These are phyloP conservation scores for Schwanniomyces occidentalis DNA, from an alignment of 805 yeast species.

Conservation along the genomic window DNA sequence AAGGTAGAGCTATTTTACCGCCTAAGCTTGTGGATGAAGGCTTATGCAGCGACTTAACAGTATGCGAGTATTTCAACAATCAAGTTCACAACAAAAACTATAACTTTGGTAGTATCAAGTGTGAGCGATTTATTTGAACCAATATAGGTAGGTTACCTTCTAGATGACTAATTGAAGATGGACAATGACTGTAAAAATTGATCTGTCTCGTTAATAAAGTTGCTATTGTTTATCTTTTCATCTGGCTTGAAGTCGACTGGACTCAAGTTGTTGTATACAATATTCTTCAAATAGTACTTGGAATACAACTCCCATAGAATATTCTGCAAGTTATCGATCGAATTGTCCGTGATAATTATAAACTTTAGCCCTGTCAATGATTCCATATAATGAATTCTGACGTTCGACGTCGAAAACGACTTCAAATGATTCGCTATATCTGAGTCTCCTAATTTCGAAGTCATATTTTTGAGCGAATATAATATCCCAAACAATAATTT, in stretches of 20 bases:
- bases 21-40: too few relatives aligned
- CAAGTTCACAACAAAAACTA: too few relatives aligned
- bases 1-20: too few relatives aligned
- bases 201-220: conserved; percentile 59
- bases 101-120: too few relatives aligned
- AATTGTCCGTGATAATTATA: conserved; percentile 68
- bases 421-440: conserved; percentile 39
- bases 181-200: conserved; percentile 33
- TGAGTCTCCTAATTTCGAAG: conserved; percentile 49
- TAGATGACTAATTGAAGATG: conserved; percentile 2
- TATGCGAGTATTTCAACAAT: too few relatives aligned
- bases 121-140: too few relatives aligned
- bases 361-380: conserved; percentile 78
- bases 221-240: conserved; percentile 53
- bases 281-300: conserved; percentile 55
- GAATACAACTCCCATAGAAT: conserved; percentile 61
- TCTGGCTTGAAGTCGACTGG: conserved; percentile 60
- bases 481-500: conserved; percentile 84
- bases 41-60: too few relatives aligned
- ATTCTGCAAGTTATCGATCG: conserved; percentile 53
- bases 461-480: conserved; percentile 74
- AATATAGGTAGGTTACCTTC: too few relatives aligned
- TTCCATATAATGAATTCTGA: conserved; percentile 77
- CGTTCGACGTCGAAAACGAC: conserved; percentile 70
- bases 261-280: conserved; percentile 55